These are phyloP conservation scores for Marvania coccoides DNA, from an alignment of 139 green algal genomes.

Conservation along the genomic window DNA sequence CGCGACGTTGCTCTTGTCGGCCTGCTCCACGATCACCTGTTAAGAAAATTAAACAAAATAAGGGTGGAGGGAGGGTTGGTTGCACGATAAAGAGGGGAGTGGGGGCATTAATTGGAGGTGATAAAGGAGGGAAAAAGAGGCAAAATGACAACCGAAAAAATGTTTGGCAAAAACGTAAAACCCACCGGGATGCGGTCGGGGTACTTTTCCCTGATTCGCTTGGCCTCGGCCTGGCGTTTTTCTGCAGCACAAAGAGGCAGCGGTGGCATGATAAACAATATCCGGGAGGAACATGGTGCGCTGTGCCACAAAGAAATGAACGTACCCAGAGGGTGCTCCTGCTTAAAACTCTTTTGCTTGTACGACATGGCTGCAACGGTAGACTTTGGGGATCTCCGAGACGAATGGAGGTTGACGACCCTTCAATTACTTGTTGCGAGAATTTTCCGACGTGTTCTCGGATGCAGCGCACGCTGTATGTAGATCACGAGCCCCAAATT, in stretches of 20 bases:
- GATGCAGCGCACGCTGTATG: too few species aligned
- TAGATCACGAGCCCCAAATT: too few species aligned
- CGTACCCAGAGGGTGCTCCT: conserved; percentile 83
- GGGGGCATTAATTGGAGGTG: neutral
- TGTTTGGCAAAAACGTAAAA: neutral
- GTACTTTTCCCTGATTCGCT: conserved; percentile 96
- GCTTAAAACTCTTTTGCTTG: conserved; percentile 65
- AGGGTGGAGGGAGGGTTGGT: neutral
- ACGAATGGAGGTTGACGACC: too few species aligned
- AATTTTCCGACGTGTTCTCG: too few species aligned
- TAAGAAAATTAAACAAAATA: neutral
- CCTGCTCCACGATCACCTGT: conserved; percentile 98
- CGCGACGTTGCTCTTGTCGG: conserved; percentile 91
- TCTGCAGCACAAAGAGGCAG: conserved; percentile 56
- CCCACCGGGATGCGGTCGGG: conserved; percentile 87
- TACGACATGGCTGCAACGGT: too few species aligned
- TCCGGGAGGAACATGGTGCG: neutral
- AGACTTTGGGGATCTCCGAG: too few species aligned
- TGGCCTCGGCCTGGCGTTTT: conserved; percentile 86
- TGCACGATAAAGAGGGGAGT: neutral
- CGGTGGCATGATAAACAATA: too few species aligned
- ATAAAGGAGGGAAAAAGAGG: neutral
- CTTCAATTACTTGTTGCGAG: too few species aligned
- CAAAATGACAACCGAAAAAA: neutral
- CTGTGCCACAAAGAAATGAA: neutral